Evolutionary conservation across 1,284 basidiomycete species (phyloP), one percentile per base, ranked within the genome.

Genomic region (Singerocomus inundabilis): DNA sequence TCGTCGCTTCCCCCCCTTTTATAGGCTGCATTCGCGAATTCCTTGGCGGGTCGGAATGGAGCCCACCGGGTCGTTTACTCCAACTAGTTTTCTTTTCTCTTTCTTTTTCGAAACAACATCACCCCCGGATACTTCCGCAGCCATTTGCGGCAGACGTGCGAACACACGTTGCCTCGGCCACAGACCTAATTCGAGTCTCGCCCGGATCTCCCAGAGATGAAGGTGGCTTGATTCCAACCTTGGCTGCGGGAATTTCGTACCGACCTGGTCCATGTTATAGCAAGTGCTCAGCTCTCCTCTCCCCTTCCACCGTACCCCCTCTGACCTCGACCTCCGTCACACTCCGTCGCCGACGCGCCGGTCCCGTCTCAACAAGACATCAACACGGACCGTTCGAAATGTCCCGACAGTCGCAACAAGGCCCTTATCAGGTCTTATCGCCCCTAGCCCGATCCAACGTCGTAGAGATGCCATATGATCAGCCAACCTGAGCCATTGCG

Each of bases 131-230:
- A 35, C 36, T 26, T 43, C 49, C 59, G 57, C 18, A 15, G 25
- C 7, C 3, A 24, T n/a, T n/a, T 8, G 35, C 21, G 46, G 36
- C 28, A 6, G 44, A 44, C 46, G 42, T 38, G 30, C 43, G 45
- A n/a, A 28, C 40, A 60, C 59, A 57, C 57, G 51, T 61, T 59
- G 11, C n/a, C 48, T 57, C 50, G 49, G 59, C 24, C 10, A 39
- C 47, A 58, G 43, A 52, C 41, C 26, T 29, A 15, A 51, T 47
- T 33, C 12, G 55, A 49, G n/a, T 28, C 37, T 46, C 15, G 34
- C 18, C 47, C 51, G 58, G 61, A 60, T 60, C 58, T 45, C 45
- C 18, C 39, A 29, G 35, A 32, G 26, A 18, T 21, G 39, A 34
- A 7, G n/a, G n/a, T 41, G 24, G 18, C 46, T 43, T 44, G 40